Evolutionary conservation across 2,329 filamentous ascomycete genomes (phyloP).

Genomic region (Penicillium sp.): DNA sequence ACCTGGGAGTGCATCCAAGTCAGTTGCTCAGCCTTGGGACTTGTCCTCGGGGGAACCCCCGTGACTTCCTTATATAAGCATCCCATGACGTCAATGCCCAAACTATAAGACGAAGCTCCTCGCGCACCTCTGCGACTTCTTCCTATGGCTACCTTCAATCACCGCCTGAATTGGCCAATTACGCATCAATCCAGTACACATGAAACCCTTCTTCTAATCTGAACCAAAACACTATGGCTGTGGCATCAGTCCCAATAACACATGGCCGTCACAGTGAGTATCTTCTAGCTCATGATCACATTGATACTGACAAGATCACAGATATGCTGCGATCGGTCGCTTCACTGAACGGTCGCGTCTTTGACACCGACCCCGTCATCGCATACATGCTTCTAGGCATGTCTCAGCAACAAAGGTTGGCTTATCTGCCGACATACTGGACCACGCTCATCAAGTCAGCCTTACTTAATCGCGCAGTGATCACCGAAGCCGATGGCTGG

Average conservation of each 20-base stretch:
- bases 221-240: neutral
- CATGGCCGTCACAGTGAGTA: constrained; percentile 3
- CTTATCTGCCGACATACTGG: constrained; percentile 24
- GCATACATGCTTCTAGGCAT: constrained; percentile 23
- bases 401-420: constrained; percentile 17
- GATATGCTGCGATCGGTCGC: constrained; percentile 13
- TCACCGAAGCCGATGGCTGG: constrained; percentile 25
- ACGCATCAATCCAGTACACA: neutral
- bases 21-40: neutral
- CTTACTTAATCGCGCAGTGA: constrained; percentile 20
- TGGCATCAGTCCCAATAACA: constrained; percentile 4
- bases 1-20: neutral
- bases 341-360: constrained; percentile 20
- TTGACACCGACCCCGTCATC: constrained; percentile 22
- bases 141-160: neutral
- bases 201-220: neutral
- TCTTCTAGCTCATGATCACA: neutral
- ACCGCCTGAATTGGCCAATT: neutral
- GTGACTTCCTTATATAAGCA: neutral
- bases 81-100: neutral
- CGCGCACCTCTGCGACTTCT: neutral
- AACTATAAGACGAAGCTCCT: neutral
- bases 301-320: constrained; percentile 8
- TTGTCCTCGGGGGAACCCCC: neutral
- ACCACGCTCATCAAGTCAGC: constrained; percentile 19